Evolutionary conservation across 108 stramenopile species (phyloP).

Genomic region (Aurantiochytrium sp.): DNA sequence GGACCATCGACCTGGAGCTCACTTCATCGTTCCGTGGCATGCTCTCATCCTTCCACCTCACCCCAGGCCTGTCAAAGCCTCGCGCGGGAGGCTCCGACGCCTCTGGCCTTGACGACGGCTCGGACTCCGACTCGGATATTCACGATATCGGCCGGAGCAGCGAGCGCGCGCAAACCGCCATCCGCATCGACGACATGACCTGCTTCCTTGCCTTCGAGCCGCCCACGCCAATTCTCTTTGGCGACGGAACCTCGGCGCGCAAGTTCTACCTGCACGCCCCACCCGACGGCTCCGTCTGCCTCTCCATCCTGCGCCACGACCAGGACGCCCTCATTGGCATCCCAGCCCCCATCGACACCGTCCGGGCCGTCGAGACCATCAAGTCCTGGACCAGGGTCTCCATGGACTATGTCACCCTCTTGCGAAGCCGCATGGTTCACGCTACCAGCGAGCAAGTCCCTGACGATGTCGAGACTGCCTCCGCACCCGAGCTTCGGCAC

Average conservation of each 20-base stretch:
- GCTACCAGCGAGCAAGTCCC: too few species aligned
- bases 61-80: not conserved
- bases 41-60: not conserved
- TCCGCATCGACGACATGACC: not conserved
- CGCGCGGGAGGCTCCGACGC: not conserved
- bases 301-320: not conserved
- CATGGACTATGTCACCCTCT: not conserved
- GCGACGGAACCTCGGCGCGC: not conserved
- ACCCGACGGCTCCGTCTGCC: not conserved
- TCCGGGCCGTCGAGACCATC: not conserved
- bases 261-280: not conserved
- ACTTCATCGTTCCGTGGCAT: not conserved
- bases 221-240: not conserved
- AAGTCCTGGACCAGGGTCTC: not conserved
- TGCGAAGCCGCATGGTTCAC: not conserved
- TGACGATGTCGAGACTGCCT: too few species aligned
- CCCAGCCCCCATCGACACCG: not conserved
- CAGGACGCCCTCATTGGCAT: not conserved
- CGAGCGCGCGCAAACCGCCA: not conserved
- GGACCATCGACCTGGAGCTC: not conserved
- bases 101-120: not conserved
- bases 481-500: too few species aligned
- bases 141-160: not conserved
- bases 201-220: slow-evolving; percentile 2
- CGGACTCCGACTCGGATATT: not conserved